Evolutionary conservation across 352 stramenopile genomes (phyloP), one percentile per base, ranked within the genome.

Genomic region (Phytophthora hibernalis): DNA sequence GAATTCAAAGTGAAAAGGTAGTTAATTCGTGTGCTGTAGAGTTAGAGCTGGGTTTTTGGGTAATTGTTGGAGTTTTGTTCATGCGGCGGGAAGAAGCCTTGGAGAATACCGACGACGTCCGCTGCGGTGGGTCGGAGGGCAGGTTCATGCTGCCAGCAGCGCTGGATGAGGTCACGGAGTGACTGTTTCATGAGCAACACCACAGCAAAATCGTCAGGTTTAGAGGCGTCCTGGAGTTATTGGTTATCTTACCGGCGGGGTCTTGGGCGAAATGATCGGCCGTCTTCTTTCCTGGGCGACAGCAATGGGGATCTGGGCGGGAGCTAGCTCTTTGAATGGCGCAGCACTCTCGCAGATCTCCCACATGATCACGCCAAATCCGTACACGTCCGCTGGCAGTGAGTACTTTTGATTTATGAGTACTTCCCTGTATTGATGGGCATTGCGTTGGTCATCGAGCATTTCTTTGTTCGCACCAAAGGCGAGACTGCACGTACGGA

Each of bases 291-390:
- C 79, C 24, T 87, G 65, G 12, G 92, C 74, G 5, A 95, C 86
- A 11, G 80, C 76, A 13, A 92, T 81, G 4, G 84, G 79, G 1
- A 95, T 76, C 37, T 85, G 72, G 18, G 70, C 70, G 3, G 81
- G 84, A 1, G 78, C 44, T 12, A 92, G 26, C 47, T 85, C 80
- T 2, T 76, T 80, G 54, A 93, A 95, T 10, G 86, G 86, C 1
- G 84, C 73, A 2, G 82, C 50, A 0, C 47, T 61, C 50, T 93
- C 86, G 37, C 86, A 92, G 21, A 95, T 92, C 58, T 95, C 86
- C 84, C 86, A 95, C 69, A 93, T 70, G 40, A 94, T 87, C 50
- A 93, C 64, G 1, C 77, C 86, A 68, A 93, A 90, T 64, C 86
- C 93, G 80, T 95, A 93, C 50, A 95, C 80, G 30, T 95, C 83